Evolutionary conservation across 257 asterid species (phyloP), one percentile per base, ranked within the genome.

Genomic region (Schizonepeta tenuifolia): DNA sequence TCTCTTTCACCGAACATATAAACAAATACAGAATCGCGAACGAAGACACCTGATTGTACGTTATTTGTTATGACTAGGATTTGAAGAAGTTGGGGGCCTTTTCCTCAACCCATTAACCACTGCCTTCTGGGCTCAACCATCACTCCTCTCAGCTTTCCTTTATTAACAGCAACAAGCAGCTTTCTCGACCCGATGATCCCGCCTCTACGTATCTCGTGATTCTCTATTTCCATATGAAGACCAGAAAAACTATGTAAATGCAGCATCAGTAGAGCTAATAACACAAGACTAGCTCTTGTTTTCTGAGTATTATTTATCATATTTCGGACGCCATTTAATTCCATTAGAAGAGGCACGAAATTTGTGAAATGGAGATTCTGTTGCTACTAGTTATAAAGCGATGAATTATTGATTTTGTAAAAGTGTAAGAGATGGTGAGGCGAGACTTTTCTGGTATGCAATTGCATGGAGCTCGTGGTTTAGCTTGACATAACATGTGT

Each of bases 1-100:
- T 33, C 77, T 65, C 74, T 64, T 71, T 24, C 66, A 24, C 17
- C 73, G 43, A 1, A 49, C 51, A 12, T 31, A 31, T 7, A 31
- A n/a, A n/a, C n/a, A n/a, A n/a, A n/a, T n/a, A n/a, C n/a, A n/a
- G n/a, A n/a, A 31, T 31, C 36, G 36, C 7, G 36, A 31, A 31
- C 36, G 7, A 31, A 31, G 36, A 31, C 7, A 31, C 7, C 36
- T 31, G 7, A 31, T 31, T 7, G 36, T 31, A 31, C 36, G 36
- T 31, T 31, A 31, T 31, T 51, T 79, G 43, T 88, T 86, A 70
- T 88, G 92, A 26, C 74, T 83, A 5, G 92, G 95, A 77, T 88
- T 86, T 44, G 88, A 73, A 79, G 77, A 64, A 73, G 84, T 86
- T 13, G 88, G 88, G 17, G 87, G 92, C 73, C 28, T 65, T 21